Base-by-base conservation (phyloP, 345 rosid genomes). In the Euphorbia lathyris region DNA sequence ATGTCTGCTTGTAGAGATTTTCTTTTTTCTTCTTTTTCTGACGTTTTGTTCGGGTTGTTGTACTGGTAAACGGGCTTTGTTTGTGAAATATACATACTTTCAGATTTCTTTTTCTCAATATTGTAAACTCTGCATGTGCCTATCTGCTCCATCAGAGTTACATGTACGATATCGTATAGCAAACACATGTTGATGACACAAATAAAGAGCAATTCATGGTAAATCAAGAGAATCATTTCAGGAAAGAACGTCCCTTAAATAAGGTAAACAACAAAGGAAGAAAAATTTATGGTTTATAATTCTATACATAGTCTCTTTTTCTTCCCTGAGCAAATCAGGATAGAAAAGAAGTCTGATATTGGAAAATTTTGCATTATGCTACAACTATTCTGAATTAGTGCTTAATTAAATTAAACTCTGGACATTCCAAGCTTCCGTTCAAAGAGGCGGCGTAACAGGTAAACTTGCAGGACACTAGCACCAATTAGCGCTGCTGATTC, bases 401-500 rank as follows among this genome's bases (percentile, higher is more conserved):
- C 25, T 14, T n/a, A 17, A 58, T 14, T n/a, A 17, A 58, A 57
- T 80, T 85, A 89, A 69, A 89, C 96, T 61, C 92, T 77, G 66
- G 90, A 77, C 67, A 77, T 79, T 56, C 90, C 90, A 27, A 79
- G 83, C 86, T 89, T 89, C 45, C 86, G 78, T 34, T 90, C 92
- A 66, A 87, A 89, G 38, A 89, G 77, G 65, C 81, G 88, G 1
- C 83, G 87, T 19, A 87, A 88, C 40, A 90, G 90, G 85, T 84
- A 83, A 63, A 87, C 88, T 81, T 90, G 96, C 30, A 86, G 83
- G 58, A 83, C 64, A 30, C 89, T 86, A 6, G 83, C 90, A 32
- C 84, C 86, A 2, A 89, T 53, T 0, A 89, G 87, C 16, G 90
- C 92, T 25, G 81, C 75, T 4, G 96, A 89, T 77, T 89, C 92